These are phyloP conservation scores for Tubosaeta sp. DNA, from an alignment of 768 basidiomycete genomes.

Conservation along the genomic window DNA sequence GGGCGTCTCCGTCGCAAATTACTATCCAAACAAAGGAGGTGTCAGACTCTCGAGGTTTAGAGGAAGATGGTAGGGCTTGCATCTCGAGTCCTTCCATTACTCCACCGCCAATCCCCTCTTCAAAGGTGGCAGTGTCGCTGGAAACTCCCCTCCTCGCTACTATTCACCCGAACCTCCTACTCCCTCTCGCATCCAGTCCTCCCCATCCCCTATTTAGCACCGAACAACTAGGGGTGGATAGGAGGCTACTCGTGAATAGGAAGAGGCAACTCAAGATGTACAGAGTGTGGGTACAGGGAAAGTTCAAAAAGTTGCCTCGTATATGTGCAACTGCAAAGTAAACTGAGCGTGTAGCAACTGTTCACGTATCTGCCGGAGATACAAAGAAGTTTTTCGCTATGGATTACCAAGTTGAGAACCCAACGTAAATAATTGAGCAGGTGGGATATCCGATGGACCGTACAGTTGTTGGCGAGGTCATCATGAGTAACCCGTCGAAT, in stretches of 20 bases:
- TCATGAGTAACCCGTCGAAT: too few species aligned
- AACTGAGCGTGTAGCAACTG: too few species aligned
- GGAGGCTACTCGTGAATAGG: constrained; percentile 86
- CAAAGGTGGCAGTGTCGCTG: not conserved
- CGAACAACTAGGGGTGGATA: constrained; percentile 86
- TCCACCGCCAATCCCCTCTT: constrained; percentile 1
- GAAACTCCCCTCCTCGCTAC: constrained; percentile 6
- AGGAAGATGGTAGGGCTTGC: constrained; percentile 11
- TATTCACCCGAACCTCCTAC: constrained; percentile 38
- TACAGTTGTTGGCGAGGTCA: too few species aligned
- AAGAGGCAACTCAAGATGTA: constrained; percentile 98
- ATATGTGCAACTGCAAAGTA: not conserved
- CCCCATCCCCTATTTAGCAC: constrained; percentile 67
- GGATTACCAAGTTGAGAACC: too few species aligned
- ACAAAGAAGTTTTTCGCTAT: too few species aligned
- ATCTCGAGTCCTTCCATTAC: constrained; percentile 1
- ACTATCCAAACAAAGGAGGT: constrained; percentile 31
- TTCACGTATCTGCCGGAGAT: too few species aligned
- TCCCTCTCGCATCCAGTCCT: constrained; percentile 20
- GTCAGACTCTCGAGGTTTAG: constrained; percentile 30
- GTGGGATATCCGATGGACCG: too few species aligned
- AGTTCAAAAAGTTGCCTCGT: constrained; percentile 46
- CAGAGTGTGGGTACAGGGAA: constrained; percentile 90
- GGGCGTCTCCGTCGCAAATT: constrained; percentile 32
- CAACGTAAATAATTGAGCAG: too few species aligned